Evolutionary conservation across 768 basidiomycete genomes (phyloP), one percentile per base, ranked within the genome.

Genomic region (Russula earlei): DNA sequence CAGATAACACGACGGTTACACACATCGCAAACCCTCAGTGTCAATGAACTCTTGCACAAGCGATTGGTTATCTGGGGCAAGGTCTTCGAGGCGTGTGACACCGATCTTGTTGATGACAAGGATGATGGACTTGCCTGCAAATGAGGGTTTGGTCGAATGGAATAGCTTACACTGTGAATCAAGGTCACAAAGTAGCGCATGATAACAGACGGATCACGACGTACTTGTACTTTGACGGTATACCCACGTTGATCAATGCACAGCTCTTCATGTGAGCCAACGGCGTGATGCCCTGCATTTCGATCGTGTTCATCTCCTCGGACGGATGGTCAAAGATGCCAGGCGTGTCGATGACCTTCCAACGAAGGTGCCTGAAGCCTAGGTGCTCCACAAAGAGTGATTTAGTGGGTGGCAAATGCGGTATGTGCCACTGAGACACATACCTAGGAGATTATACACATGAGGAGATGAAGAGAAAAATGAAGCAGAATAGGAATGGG

Each of bases 311-410:
- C n/a, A n/a, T n/a, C n/a, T n/a, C n/a, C n/a, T n/a, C n/a, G n/a
- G n/a, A n/a, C n/a, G n/a, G n/a, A n/a, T n/a, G n/a, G n/a, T n/a
- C n/a, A n/a, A n/a, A n/a, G n/a, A n/a, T n/a, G n/a, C n/a, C n/a
- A n/a, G n/a, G n/a, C n/a, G n/a, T n/a, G n/a, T n/a, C n/a, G n/a
- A n/a, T n/a, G n/a, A n/a, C n/a, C n/a, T n/a, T n/a, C n/a, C n/a
- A n/a, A n/a, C n/a, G n/a, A n/a, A n/a, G n/a, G n/a, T n/a, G n/a
- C n/a, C n/a, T n/a, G n/a, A n/a, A 76, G 96, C 96, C 36, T 95
- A 98, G 68, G 95, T 96, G 64, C 91, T 93, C 77, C 98, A 96
- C 95, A 98, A n/a, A n/a, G n/a, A n/a, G n/a, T n/a, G n/a, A n/a
- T n/a, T n/a, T n/a, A n/a, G n/a, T n/a, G n/a, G n/a, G n/a, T n/a